These are phyloP conservation scores for Hordeum pubiflorum DNA, from an alignment of 202 grass and related monocot genomes.

Conservation along the genomic window DNA sequence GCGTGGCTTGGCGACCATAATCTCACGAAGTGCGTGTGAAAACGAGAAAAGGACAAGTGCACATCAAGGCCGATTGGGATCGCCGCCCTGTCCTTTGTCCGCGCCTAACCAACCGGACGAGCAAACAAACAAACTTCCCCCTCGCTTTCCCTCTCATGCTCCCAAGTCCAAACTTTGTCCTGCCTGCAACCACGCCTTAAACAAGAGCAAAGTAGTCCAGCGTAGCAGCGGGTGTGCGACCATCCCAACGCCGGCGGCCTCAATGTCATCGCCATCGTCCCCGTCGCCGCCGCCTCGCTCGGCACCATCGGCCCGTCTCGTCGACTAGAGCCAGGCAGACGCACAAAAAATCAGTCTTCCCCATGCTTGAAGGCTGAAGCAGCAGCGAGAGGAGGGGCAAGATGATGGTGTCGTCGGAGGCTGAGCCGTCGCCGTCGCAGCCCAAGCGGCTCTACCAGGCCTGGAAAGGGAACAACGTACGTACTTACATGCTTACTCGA, in stretches of 20 bases:
- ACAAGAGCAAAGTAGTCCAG: neutral
- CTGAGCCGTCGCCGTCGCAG: neutral
- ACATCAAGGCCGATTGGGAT: neutral
- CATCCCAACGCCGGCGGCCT: neutral
- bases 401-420: neutral
- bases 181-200: conserved; percentile 16
- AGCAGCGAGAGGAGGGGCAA: neutral
- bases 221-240: neutral
- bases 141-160: neutral
- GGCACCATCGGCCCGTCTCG: neutral
- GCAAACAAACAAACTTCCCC: neutral
- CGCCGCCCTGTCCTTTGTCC: conserved; percentile 20
- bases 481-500: neutral
- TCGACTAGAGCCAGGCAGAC: conserved; percentile 14
- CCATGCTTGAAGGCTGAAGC: neutral
- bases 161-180: neutral
- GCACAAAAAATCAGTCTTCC: neutral
- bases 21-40: neutral
- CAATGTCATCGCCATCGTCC: conserved; percentile 17
- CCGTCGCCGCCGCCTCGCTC: neutral
- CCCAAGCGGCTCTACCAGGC: conserved; percentile 41
- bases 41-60: neutral
- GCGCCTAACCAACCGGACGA: neutral
- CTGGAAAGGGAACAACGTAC: conserved; percentile 70
- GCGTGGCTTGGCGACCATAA: neutral